Evolutionary conservation across 352 stramenopile species (phyloP).

Genomic region (Phytophthora boehmeriae): DNA sequence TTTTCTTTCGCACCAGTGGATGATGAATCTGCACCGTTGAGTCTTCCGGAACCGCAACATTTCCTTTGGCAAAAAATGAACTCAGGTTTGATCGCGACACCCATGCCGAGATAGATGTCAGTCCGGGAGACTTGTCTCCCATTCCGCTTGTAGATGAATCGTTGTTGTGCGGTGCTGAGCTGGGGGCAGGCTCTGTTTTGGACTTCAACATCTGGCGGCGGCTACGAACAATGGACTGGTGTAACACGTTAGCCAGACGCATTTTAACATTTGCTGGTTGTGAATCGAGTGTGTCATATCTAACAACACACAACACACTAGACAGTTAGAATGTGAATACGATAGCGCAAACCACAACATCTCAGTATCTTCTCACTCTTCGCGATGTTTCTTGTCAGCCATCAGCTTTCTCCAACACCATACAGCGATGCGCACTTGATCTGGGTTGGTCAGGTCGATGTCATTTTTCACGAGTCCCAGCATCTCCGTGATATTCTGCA

Average conservation of each 20-base stretch:
- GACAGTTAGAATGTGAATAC: conserved; percentile 14
- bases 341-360: not conserved
- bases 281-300: conserved; percentile 43
- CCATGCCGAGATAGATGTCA: conserved; percentile 46
- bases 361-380: conserved; percentile 36
- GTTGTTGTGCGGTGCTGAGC: conserved; percentile 5
- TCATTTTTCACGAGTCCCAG: conserved; percentile 56
- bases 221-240: conserved; percentile 75
- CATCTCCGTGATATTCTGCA: conserved; percentile 53
- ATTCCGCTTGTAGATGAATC: not conserved
- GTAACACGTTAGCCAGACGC: conserved; percentile 48
- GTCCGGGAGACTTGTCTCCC: conserved; percentile 9
- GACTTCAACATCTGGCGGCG: conserved; percentile 79
- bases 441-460: conserved; percentile 64
- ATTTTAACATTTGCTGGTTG: conserved; percentile 31
- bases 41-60: not conserved
- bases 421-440: conserved; percentile 74
- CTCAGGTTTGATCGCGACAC: conserved; percentile 41
- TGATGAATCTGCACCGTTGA: conserved; percentile 46
- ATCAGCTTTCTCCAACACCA: conserved; percentile 78
- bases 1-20: conserved; percentile 68
- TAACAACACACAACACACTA: conserved; percentile 22
- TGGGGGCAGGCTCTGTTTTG: conserved; percentile 34
- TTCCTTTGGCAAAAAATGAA: conserved; percentile 29
- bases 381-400: conserved; percentile 40